Evolutionary conservation across 331 rosid genomes (phyloP).

Genomic region (Acacia pycnantha): DNA sequence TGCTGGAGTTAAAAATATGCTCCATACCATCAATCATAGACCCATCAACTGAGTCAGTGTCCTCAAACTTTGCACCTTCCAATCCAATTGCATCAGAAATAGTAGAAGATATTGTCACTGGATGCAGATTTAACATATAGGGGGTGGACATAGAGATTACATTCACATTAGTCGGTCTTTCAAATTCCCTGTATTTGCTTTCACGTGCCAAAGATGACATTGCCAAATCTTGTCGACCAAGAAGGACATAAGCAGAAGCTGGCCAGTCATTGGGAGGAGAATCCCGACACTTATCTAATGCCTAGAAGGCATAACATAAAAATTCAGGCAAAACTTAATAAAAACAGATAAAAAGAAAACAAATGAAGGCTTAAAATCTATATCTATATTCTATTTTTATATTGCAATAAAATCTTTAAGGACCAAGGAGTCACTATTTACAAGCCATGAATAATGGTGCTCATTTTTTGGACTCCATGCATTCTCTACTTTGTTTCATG

Average conservation of each 20-base stretch:
- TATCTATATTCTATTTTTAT: not conserved
- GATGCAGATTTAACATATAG: constrained; percentile 93
- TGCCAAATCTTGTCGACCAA: constrained; percentile 98
- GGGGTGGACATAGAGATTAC: constrained; percentile 94
- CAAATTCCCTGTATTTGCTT: constrained; percentile 75
- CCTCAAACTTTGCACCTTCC: constrained; percentile 86
- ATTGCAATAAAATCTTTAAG: not conserved
- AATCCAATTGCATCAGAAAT: constrained; percentile 85
- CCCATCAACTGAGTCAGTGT: constrained; percentile 93
- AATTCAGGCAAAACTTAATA: constrained; percentile 15
- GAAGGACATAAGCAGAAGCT: constrained; percentile 93
- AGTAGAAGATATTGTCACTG: constrained; percentile 88
- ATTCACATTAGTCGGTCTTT: constrained; percentile 83
- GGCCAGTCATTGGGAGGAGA: constrained; percentile 97
- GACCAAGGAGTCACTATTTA: not conserved
- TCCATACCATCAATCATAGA: constrained; percentile 94
- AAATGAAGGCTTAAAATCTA: not conserved
- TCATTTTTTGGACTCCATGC: not conserved
- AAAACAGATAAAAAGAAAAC: constrained; percentile 3
- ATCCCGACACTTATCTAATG: constrained; percentile 95
- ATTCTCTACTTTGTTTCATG: not conserved
- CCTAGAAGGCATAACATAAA: constrained; percentile 53
- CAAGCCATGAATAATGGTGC: not conserved
- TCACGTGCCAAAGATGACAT: constrained; percentile 74
- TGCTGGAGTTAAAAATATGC: constrained; percentile 95